Evolutionary conservation across 75 land plant species (phyloP).

Genomic region (Larix kaempferi): DNA sequence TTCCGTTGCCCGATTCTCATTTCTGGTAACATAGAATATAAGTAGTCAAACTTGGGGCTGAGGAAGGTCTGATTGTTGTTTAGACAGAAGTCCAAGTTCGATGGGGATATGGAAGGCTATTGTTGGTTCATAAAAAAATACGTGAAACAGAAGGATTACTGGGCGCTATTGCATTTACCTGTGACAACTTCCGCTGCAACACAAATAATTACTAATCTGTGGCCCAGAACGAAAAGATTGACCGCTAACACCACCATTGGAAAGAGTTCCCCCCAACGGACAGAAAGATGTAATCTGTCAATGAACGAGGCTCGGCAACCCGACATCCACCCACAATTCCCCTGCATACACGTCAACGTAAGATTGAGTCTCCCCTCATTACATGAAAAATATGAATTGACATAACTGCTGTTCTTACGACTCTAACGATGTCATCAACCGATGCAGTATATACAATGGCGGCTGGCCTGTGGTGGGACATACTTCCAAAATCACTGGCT

Average conservation of each 20-base stretch:
- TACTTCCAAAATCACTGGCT: conserved; percentile 22
- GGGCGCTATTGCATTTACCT: no score
- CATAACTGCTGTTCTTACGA: conserved; percentile 16
- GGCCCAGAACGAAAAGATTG: conserved; percentile 47
- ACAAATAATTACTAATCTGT: conserved; percentile 36
- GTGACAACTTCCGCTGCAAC: no score
- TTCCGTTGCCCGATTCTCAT: no score
- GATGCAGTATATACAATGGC: conserved; percentile 33
- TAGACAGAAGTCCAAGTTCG: no score
- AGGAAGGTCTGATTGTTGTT: no score
- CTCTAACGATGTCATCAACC: conserved; percentile 18
- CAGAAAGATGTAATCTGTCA: conserved; percentile 45
- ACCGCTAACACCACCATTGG: conserved; percentile 52
- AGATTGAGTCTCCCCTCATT: neutral
- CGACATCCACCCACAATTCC: conserved; percentile 77
- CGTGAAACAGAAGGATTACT: no score
- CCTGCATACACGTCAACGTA: conserved; percentile 60
- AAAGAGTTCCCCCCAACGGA: conserved; percentile 55
- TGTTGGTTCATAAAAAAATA: no score
- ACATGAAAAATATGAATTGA: conserved; percentile 13
- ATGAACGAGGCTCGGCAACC: conserved; percentile 50
- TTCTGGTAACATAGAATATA: no score
- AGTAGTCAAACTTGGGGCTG: no score
- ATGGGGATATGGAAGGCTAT: no score
- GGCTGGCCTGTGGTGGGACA: conserved; percentile 18